A percentile compares a stretch with the other conserved stretches of the same genome.
phyloP scores from a whole-genome alignment of 2,329 filamentous ascomycete genomes.

The Cephalotrichum gorgonifer region DNA sequence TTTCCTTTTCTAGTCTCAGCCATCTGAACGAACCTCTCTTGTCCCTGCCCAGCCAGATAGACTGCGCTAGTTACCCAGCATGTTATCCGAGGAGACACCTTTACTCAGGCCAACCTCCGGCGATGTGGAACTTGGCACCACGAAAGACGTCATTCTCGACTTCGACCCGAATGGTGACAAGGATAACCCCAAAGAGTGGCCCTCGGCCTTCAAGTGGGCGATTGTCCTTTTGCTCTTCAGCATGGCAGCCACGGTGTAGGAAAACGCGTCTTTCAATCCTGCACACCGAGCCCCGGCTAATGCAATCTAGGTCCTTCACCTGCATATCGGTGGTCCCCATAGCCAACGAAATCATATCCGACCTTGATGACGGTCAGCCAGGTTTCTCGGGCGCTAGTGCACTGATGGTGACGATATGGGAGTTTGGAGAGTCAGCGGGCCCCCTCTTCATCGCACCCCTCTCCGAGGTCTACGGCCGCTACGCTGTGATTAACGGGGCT shows the following conservation, averaged over 20 bases:
- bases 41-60: too few relatives aligned
- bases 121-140: too few relatives aligned
- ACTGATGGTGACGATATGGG: conserved; percentile 61
- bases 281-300: too few relatives aligned
- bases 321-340: conserved; percentile 46
- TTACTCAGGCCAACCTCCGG: too few relatives aligned
- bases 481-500: conserved; percentile 40
- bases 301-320: conserved; percentile 42
- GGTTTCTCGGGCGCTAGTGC: conserved; percentile 38
- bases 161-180: conserved; percentile 11
- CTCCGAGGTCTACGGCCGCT: conserved; percentile 49
- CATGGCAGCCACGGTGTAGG: conserved; percentile 1
- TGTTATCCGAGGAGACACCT: too few relatives aligned
- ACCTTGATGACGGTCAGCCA: conserved; percentile 26
- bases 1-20: too few relatives aligned
- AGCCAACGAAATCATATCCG: conserved; percentile 37
- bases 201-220: conserved; percentile 4
- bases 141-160: too few relatives aligned
- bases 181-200: conserved; percentile 7
- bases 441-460: conserved; percentile 52
- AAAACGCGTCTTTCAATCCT: too few relatives aligned
- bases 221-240: conserved; percentile 5
- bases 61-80: too few relatives aligned
- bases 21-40: too few relatives aligned
- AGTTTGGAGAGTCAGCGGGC: conserved; percentile 55